These are phyloP conservation scores for Geotrichum macrosporum DNA, from an alignment of 1,139 yeast species.

Conservation along the genomic window DNA sequence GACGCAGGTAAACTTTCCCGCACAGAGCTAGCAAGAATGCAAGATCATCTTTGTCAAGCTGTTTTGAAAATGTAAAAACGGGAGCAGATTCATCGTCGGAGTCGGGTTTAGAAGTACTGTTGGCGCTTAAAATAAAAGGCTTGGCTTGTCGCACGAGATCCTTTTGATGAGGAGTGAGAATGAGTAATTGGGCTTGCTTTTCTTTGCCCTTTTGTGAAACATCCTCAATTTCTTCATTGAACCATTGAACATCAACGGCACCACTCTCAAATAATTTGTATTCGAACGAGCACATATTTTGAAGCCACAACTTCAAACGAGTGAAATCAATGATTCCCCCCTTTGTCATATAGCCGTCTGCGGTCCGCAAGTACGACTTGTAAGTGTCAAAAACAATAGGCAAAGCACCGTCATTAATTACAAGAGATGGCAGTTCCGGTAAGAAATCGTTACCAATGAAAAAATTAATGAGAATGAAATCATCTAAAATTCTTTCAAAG, in stretches of 20 bases:
- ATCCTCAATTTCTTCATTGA: conserved; percentile 75
- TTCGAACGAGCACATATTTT: conserved; percentile 78
- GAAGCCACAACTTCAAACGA: conserved; percentile 71
- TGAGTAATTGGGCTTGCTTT: conserved; percentile 55
- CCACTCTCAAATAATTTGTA: conserved; percentile 51
- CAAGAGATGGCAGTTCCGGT: conserved; percentile 94
- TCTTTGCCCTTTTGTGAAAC: conserved; percentile 70
- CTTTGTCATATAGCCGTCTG: conserved; percentile 83
- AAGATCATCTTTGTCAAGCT: conserved; percentile 28
- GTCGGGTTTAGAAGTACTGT: conserved; percentile 25
- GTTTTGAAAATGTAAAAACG: conserved; percentile 19
- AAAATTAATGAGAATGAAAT: conserved; percentile 84
- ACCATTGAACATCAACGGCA: conserved; percentile 82
- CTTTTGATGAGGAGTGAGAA: conserved; percentile 69
- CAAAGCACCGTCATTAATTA: conserved; percentile 92
- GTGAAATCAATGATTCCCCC: conserved; percentile 73
- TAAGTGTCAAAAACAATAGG: conserved; percentile 84
- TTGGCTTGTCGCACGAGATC: conserved; percentile 31
- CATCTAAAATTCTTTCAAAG: conserved; percentile 88
- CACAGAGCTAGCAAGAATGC: conserved; percentile 32
- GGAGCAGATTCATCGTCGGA: conserved; percentile 20
- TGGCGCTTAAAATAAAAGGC: conserved; percentile 29
- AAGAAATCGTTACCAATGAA: conserved; percentile 98
- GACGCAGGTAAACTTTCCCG: conserved; percentile 28
- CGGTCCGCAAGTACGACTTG: conserved; percentile 66